Conservation (phyloP, 176 grass and related monocot species). For the Puya raimondii region DNA sequence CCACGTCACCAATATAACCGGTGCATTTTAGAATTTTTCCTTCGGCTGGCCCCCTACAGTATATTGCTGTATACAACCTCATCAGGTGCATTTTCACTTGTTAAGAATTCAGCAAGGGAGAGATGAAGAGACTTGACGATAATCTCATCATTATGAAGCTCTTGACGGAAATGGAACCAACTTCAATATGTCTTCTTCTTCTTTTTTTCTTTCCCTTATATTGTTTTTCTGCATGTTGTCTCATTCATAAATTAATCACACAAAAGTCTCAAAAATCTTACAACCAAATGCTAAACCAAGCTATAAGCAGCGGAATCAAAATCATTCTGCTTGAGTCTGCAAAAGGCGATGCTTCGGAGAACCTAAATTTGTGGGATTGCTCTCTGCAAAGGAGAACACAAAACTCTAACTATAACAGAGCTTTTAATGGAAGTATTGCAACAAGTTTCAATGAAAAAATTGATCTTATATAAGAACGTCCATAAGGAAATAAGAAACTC, state of each 20-base stretch:
- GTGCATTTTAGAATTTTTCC: no score
- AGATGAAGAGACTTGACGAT: no score
- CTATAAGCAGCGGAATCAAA: slow-evolving; percentile 22
- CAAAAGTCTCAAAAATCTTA: slow-evolving; percentile 12
- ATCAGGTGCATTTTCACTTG: no score
- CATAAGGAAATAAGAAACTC: slow-evolving; percentile 20
- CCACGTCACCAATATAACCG: no score
- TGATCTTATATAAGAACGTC: background rate
- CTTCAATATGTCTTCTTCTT: no score
- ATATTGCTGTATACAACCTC: no score
- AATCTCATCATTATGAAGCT: no score
- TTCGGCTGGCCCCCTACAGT: no score
- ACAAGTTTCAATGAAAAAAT: background rate
- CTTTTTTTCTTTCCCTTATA: no score
- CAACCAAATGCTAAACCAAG: slow-evolving; percentile 19
- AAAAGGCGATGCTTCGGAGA: slow-evolving; percentile 42
- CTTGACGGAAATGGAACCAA: no score
- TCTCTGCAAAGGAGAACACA: slow-evolving; percentile 41
- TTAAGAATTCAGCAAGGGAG: no score
- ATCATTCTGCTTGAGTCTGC: slow-evolving; percentile 19
- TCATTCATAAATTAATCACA: background rate
- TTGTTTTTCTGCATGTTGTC: background rate
- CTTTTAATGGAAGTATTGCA: background rate
- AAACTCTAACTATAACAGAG: slow-evolving; percentile 17
- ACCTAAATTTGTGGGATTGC: slow-evolving; percentile 63